Conservation (phyloP, 768 basidiomycete genomes). For the Auricularia cornea region DNA sequence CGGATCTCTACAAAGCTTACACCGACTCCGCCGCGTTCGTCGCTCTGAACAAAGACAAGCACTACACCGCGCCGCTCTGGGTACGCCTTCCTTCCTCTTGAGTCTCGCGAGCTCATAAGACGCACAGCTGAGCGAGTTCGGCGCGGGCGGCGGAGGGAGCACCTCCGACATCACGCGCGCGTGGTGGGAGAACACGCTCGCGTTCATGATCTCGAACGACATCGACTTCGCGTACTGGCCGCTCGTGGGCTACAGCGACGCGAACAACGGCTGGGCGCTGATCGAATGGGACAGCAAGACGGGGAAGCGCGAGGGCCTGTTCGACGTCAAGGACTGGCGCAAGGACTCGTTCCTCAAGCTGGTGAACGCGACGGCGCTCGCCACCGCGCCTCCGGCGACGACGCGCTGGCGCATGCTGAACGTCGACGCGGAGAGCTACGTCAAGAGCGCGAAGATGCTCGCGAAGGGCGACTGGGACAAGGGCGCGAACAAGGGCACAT, state of each 20-base stretch:
- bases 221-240: conserved; percentile 9
- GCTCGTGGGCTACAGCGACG: conserved; percentile 3
- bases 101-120: background rate
- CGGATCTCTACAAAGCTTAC: background rate
- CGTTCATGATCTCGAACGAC: background rate
- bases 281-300: background rate
- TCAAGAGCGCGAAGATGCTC: conserved; percentile 2
- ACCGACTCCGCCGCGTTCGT: conserved; percentile 2
- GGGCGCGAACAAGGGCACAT: conserved; percentile 4
- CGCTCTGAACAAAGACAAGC: background rate
- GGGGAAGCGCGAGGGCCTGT: background rate
- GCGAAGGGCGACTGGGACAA: conserved; percentile 4
- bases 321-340: conserved; percentile 7
- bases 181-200: conserved; percentile 5
- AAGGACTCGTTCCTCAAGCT: background rate
- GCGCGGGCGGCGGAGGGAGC: background rate
- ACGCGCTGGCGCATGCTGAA: conserved; percentile 3
- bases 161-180: background rate
- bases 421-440: conserved; percentile 4
- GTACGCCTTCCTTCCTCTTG: background rate
- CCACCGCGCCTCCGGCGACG: background rate
- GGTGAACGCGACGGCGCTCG: background rate
- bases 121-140: background rate
- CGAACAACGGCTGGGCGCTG: conserved; percentile 7
- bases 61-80: conserved; percentile 4